Evolutionary conservation across 2,329 filamentous ascomycete species (phyloP), one percentile per base, ranked within the genome.

Genomic region (Trichoderma arundinaceum): DNA sequence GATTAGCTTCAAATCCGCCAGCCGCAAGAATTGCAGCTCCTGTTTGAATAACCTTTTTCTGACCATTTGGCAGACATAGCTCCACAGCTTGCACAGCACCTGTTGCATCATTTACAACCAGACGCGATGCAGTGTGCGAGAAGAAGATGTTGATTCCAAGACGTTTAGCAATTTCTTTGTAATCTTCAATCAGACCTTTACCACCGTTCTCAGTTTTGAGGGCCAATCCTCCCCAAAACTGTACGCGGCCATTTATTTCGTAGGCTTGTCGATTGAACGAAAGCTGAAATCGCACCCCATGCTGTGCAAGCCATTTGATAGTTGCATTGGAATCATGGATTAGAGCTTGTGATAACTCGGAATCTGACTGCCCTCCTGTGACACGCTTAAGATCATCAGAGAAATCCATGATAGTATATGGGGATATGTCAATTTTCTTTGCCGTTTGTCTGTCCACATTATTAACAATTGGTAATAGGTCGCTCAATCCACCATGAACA

Each of bases 1-100:
- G 78, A 61, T 84, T 88, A 10, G 87, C 82, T 74, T 90, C 86
- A 70, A 90, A 90, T 0, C 88, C 88, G 1, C 88, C 88, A 10
- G 86, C 85, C 1, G 84, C 84, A 1, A 88, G 73, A 19, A 88
- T 77, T 28, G 22, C 22, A 28, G 22, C 22, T 28, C 22, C 22
- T 28, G 22, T 28, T 28, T 28, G 22, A 28, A 28, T 28, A 28
- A 28, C 4, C 22, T 28, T 28, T 28, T 28, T 28, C 22, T 3
- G 22, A 28, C 22, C 22, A 28, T 28, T 28, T 28, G 22, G 22
- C 22, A 28, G 90, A 90, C 71, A 86, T 87, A 71, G 82, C 82
- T 32, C 48, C 43, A 44, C 22, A 28, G 22, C 22, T 28, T 28
- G 22, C 22, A 28, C 22, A 28, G 22, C 22, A 4, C 22, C 22